Evolutionary conservation across 1,284 basidiomycete species (phyloP).

Genomic region (Vanrija sp.): DNA sequence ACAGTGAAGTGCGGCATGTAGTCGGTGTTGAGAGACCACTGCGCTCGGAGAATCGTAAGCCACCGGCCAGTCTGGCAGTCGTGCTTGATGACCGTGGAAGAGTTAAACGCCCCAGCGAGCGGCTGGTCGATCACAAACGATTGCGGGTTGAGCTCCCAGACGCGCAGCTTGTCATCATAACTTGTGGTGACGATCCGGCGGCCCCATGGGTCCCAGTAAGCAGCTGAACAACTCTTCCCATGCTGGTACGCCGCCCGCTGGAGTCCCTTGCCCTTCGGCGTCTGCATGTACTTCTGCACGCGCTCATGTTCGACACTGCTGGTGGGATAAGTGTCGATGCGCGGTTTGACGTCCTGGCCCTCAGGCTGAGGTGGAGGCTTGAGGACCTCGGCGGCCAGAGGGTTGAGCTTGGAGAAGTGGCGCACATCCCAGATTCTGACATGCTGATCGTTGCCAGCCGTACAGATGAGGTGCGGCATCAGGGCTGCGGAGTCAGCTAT

Average conservation of each 20-base stretch:
- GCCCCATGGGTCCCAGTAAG: conserved; percentile 53
- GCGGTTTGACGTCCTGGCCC: conserved; percentile 8
- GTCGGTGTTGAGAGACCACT: conserved; percentile 50
- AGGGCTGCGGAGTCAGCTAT: conserved; percentile 27
- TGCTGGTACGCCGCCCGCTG: conserved; percentile 41
- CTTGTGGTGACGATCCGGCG: conserved; percentile 47
- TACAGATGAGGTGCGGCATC: conserved; percentile 44
- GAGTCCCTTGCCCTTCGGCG: conserved; percentile 32
- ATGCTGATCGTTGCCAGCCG: conserved; percentile 44
- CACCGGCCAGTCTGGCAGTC: conserved; percentile 52
- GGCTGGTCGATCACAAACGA: conserved; percentile 30
- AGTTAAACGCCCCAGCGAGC: conserved; percentile 34
- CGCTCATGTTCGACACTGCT: conserved; percentile 24
- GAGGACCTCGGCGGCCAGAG: conserved; percentile 14
- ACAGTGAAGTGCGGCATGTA: conserved; percentile 49
- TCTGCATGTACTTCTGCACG: conserved; percentile 18
- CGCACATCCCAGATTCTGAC: conserved; percentile 48
- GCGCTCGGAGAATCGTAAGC: conserved; percentile 52
- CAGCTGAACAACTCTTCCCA: conserved; percentile 49
- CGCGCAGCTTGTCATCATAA: conserved; percentile 50
- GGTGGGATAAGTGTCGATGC: conserved; percentile 18
- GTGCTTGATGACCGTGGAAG: conserved; percentile 38
- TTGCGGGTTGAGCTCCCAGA: conserved; percentile 46
- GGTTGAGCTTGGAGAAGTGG: conserved; percentile 29
- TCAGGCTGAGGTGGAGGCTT: conserved; percentile 8